Evolutionary conservation across 805 yeast species (phyloP), one percentile per base, ranked within the genome.

Genomic region (Nakazawaea holstii): DNA sequence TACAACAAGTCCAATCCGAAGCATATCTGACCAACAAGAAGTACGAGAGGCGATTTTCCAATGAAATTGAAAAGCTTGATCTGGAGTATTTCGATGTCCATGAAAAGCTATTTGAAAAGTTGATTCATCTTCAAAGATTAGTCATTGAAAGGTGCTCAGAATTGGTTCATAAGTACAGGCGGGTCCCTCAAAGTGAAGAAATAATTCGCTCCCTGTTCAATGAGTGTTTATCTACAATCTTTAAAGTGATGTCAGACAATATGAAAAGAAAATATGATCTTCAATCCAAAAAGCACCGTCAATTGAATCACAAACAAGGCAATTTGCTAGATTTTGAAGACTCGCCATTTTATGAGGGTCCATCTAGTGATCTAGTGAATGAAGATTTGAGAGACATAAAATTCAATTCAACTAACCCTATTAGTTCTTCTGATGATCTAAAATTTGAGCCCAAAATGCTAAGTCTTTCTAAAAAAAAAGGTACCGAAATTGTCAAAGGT

Each of bases 391-490:
- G 30, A 14, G 20, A 17, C 14, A n/a, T 41, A 14, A n/a, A 32
- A 28, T 13, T 32, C 20, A 27, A 29, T 10, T 28, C 15, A 8
- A 10, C 24, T 13, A 6, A 11, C 15, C 40, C 14, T 27, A 26
- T 35, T 13, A 8, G 8, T 17, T 24, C 38, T 5, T n/a, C 32
- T 8, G 15, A 6, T 9, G 32, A 8, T 28, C 11, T 30, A 3
- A 6, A 26, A 4, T 43, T 43, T 30, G 41, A 43, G 20, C 46
- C 46, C 13, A 28, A 30, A 13, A 43, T 36, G 27, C 35, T 43
- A n/a, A 26, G 8, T 17, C 32, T 43, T 13, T 15, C 10, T n/a
- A 15, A 17, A 15, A 29, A 28, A 26, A 26, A 35, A 6, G 14
- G 11, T 7, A 9, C 20, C 24, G 24, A 20, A 5, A 5, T 20